These are phyloP conservation scores for Ceratobasidium sp. DNA, from an alignment of 1,284 basidiomycete genomes.

Conservation along the genomic window DNA sequence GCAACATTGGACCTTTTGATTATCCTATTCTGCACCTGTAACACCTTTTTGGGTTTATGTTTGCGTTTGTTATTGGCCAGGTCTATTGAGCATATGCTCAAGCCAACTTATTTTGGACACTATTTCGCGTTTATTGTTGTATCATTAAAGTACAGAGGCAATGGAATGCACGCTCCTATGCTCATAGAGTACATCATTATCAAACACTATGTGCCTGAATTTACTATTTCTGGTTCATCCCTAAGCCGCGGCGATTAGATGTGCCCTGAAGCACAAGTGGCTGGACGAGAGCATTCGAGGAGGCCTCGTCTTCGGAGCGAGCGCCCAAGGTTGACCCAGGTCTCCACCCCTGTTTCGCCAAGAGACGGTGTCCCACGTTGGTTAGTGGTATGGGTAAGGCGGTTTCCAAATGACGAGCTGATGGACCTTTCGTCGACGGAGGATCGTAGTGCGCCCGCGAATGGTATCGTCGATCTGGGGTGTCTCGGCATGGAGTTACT, in stretches of 20 bases:
- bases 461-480: conserved; percentile 43
- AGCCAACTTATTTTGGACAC: conserved; percentile 19
- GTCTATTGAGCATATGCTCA: conserved; percentile 11
- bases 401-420: not conserved
- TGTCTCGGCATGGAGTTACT: conserved; percentile 36
- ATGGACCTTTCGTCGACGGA: not conserved
- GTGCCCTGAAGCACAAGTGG: conserved; percentile 35
- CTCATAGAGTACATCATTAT: conserved; percentile 10
- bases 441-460: conserved; percentile 52
- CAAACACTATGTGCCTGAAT: conserved; percentile 1
- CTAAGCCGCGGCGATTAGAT: conserved; percentile 39
- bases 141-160: conserved; percentile 10
- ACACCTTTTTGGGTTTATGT: conserved; percentile 8
- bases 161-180: not conserved
- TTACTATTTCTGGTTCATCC: conserved; percentile 25
- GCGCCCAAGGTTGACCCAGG: conserved; percentile 70
- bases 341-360: conserved; percentile 77
- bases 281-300: conserved; percentile 44
- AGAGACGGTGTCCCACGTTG: conserved; percentile 73
- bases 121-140: not conserved
- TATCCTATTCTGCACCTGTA: conserved; percentile 24
- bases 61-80: conserved; percentile 12
- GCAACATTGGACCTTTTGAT: conserved; percentile 32
- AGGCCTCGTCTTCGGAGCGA: conserved; percentile 32
- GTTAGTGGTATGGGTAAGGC: conserved; percentile 59